Conservation (phyloP, 257 asterid genomes). For the Jasminum sambac region DNA sequence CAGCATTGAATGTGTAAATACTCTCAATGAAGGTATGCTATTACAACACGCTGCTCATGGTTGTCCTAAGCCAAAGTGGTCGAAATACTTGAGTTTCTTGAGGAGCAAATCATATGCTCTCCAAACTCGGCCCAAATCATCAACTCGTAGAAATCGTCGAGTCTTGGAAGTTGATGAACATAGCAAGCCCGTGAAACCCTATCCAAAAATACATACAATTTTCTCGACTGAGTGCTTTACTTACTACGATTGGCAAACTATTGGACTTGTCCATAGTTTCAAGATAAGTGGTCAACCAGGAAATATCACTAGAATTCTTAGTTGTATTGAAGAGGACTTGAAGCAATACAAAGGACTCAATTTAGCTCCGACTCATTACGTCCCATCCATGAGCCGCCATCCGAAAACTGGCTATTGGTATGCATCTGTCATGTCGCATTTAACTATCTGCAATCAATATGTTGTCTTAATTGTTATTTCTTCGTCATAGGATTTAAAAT, state of each 20-base stretch:
- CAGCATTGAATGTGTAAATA: constrained; percentile 72
- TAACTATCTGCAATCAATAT: too few species aligned
- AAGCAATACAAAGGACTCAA: constrained; percentile 85
- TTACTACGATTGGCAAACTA: constrained; percentile 97
- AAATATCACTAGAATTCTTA: constrained; percentile 78
- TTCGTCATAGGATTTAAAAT: too few species aligned
- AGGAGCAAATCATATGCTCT: constrained; percentile 78
- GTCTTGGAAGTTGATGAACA: constrained; percentile 53
- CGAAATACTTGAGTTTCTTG: constrained; percentile 84
- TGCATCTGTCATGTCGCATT: not conserved
- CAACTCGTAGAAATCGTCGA: constrained; percentile 60
- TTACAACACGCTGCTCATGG: constrained; percentile 71
- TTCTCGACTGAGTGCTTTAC: constrained; percentile 91
- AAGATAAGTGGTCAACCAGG: constrained; percentile 93
- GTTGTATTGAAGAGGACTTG: constrained; percentile 88
- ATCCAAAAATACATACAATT: constrained; percentile 84
- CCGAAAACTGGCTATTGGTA: constrained; percentile 97
- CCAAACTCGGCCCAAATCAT: constrained; percentile 59
- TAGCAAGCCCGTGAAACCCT: constrained; percentile 53
- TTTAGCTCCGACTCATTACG: constrained; percentile 93
- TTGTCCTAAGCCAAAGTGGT: constrained; percentile 89
- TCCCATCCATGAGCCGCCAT: constrained; percentile 98
- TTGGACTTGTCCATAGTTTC: constrained; percentile 94
- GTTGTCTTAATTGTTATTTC: too few species aligned
- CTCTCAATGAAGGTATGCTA: constrained; percentile 78